Percentiles rank a stretch among this genome's conserved stretches.
Evolutionary conservation across 352 stramenopile genomes (phyloP).

Genomic region (Phytophthora foliorum): DNA sequence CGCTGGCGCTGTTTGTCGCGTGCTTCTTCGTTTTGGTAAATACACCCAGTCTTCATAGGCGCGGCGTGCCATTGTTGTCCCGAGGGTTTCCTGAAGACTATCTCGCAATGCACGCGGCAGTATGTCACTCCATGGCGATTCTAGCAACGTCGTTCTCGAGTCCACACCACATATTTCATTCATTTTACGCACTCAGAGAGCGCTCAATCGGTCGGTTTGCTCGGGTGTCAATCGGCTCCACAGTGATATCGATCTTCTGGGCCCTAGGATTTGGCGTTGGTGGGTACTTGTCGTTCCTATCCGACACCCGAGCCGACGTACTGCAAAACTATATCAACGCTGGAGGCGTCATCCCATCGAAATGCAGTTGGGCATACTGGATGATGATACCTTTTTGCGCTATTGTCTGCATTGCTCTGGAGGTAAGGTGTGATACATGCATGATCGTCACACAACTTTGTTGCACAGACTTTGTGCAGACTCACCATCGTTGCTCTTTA

Average conservation of each 20-base stretch:
- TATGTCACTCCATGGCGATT: constrained; percentile 60
- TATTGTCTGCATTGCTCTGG: constrained; percentile 53
- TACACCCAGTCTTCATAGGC: constrained; percentile 37
- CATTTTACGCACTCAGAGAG: constrained; percentile 51
- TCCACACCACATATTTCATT: constrained; percentile 68
- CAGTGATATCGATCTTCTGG: constrained; percentile 43
- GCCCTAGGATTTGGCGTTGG: constrained; percentile 54
- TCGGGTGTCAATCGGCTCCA: constrained; percentile 40
- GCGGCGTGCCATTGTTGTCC: constrained; percentile 31
- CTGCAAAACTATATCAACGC: constrained; percentile 57
- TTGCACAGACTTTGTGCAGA: not conserved
- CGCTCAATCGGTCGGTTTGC: constrained; percentile 51
- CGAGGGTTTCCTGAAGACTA: constrained; percentile 54
- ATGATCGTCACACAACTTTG: not conserved
- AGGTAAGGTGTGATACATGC: constrained; percentile 37
- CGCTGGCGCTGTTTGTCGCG: constrained; percentile 36
- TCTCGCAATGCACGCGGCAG: constrained; percentile 54
- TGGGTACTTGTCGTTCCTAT: constrained; percentile 64
- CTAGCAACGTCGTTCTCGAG: constrained; percentile 50
- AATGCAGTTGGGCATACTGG: constrained; percentile 50
- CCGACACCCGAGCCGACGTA: constrained; percentile 50
- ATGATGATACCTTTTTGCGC: constrained; percentile 51
- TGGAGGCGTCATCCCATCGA: constrained; percentile 29
- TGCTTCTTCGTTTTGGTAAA: constrained; percentile 45
- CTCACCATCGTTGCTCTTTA: not conserved